Evolutionary conservation across 768 basidiomycete species (phyloP).

Genomic region (Pholiota microspora): DNA sequence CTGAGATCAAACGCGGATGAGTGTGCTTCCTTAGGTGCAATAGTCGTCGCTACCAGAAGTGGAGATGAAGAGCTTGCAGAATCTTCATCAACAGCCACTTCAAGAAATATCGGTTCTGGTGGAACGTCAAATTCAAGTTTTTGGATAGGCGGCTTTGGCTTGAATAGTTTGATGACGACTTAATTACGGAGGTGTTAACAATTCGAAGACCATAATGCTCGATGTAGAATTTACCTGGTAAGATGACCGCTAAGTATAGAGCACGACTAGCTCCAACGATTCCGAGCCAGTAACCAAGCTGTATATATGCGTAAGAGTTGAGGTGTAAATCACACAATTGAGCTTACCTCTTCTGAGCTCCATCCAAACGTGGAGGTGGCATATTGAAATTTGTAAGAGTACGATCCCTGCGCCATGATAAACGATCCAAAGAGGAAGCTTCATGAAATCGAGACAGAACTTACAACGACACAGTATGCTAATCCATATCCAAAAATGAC

Average conservation of each 20-base stretch:
- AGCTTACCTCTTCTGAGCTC: slow-evolving; percentile 55
- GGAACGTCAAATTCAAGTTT: slow-evolving; percentile 8
- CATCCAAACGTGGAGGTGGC: slow-evolving; percentile 56
- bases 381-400: slow-evolving; percentile 59
- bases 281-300: slow-evolving; percentile 71
- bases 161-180: slow-evolving; percentile 57
- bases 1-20: slow-evolving; percentile 63
- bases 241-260: slow-evolving; percentile 46
- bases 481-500: slow-evolving; percentile 51
- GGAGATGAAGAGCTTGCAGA: slow-evolving; percentile 17
- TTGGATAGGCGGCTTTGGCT: slow-evolving; percentile 33
- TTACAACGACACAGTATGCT: slow-evolving; percentile 42
- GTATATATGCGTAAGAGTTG: neutral
- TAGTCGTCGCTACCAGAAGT: neutral
- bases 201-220: neutral
- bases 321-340: no score
- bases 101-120: slow-evolving; percentile 20
- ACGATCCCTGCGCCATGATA: slow-evolving; percentile 43
- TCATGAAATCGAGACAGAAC: slow-evolving; percentile 4
- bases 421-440: neutral
- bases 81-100: slow-evolving; percentile 22
- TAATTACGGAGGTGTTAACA: neutral
- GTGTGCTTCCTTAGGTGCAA: slow-evolving; percentile 29
- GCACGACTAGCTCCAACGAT: slow-evolving; percentile 51
- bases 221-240: slow-evolving; percentile 50